These are phyloP conservation scores for Potentilla sterilis DNA, from an alignment of 306 rosid species.

Conservation along the genomic window DNA sequence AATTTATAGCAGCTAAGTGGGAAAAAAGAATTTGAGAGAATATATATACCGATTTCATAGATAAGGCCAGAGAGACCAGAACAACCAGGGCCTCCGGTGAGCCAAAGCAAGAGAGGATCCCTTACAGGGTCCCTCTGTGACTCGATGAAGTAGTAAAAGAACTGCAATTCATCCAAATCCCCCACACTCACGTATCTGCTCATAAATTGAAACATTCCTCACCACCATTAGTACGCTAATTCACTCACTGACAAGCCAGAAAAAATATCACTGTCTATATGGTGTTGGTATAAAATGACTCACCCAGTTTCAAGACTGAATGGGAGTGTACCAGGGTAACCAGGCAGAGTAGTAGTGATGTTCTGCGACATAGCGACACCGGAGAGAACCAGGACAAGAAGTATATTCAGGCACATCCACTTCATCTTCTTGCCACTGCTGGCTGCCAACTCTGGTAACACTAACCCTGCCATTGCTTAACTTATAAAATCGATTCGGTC, in stretches of 20 bases:
- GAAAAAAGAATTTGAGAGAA: neutral
- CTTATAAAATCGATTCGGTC: neutral
- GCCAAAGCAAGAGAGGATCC: constrained; percentile 46
- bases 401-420: neutral
- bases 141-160: constrained; percentile 44
- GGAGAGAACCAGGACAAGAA: neutral
- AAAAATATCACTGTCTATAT: neutral
- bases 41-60: constrained; percentile 33
- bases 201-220: neutral
- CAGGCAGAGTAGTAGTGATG: constrained; percentile 8
- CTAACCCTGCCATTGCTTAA: neutral
- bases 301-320: constrained; percentile 13
- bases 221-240: neutral
- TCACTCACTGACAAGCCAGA: neutral
- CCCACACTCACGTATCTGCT: constrained; percentile 41
- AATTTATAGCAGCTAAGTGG: neutral
- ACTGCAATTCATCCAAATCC: constrained; percentile 31
- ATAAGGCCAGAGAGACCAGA: constrained; percentile 26
- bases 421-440: neutral
- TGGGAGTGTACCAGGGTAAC: constrained; percentile 3
- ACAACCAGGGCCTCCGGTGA: constrained; percentile 40
- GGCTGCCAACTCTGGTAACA: neutral
- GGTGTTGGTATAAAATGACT: neutral
- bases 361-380: neutral
- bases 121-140: constrained; percentile 28